Evolutionary conservation across 1,139 yeast genomes (phyloP).

Genomic region (Hansenula lynferdii): DNA sequence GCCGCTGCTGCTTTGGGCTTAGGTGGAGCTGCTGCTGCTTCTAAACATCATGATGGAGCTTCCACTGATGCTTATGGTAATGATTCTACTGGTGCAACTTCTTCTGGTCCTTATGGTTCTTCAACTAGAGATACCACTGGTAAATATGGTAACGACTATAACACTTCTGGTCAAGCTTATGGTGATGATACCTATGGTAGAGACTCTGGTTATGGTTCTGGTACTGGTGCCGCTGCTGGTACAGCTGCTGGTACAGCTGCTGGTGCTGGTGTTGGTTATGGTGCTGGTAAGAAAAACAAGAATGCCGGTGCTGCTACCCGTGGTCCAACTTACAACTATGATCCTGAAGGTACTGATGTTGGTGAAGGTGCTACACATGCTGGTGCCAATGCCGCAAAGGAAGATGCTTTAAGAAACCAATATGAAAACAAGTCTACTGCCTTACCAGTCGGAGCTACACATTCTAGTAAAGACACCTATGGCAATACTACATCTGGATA

Average conservation of each 20-base stretch:
- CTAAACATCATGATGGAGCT: background rate
- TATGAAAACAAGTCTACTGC: constrained; percentile 19
- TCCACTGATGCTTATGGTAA: background rate
- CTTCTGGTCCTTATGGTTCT: constrained; percentile 1
- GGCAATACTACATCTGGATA: constrained; percentile 10
- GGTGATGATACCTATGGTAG: background rate
- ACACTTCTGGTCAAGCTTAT: background rate
- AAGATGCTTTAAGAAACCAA: background rate
- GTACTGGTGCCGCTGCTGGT: background rate
- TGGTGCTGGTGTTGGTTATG: background rate
- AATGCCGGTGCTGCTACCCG: background rate
- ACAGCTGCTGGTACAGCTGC: background rate
- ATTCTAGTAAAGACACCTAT: constrained; percentile 9
- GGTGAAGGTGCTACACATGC: constrained; percentile 16
- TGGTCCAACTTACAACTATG: background rate
- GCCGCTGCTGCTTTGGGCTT: constrained; percentile 21
- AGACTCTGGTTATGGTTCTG: background rate
- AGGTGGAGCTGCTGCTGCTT: constrained; percentile 11
- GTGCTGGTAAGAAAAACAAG: background rate
- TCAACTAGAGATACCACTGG: background rate
- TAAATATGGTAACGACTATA: constrained; percentile 1
- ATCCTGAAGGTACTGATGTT: constrained; percentile 9
- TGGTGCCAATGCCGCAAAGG: constrained; percentile 10
- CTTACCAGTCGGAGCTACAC: constrained; percentile 13
- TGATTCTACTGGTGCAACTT: background rate